Conservation (phyloP, 306 rosid species). For the Vigna reflexopilosa region DNA sequence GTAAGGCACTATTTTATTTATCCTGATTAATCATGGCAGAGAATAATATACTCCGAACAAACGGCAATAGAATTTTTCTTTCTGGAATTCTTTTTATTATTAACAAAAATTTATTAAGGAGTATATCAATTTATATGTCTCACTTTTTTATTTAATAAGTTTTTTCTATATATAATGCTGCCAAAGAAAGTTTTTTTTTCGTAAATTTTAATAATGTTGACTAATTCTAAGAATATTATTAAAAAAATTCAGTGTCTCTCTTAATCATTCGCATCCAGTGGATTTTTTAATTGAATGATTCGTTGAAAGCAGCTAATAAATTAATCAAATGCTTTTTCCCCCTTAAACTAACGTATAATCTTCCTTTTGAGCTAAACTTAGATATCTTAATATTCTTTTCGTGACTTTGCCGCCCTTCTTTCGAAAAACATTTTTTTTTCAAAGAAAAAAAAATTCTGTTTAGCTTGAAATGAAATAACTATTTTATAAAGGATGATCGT, state of each 20-base stretch:
- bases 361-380: slow-evolving; percentile 10
- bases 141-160: background rate
- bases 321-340: background rate
- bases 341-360: background rate
- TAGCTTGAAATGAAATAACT: background rate
- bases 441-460: background rate
- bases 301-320: background rate
- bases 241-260: background rate
- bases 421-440: slow-evolving; percentile 1
- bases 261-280: background rate
- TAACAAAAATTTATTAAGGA: background rate
- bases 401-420: slow-evolving; percentile 2
- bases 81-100: background rate
- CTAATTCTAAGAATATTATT: background rate
- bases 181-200: no score
- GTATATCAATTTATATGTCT: background rate
- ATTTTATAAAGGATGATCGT: background rate
- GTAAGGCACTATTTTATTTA: slow-evolving; percentile 23
- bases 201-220: background rate
- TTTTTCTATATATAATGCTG: background rate
- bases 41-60: background rate
- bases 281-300: slow-evolving; percentile 17
- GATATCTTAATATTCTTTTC: background rate
- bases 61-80: background rate
- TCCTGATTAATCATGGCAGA: background rate